phyloP scores from a whole-genome alignment of 2,329 filamentous ascomycete genomes.

The Talaromyces funiculosus region DNA sequence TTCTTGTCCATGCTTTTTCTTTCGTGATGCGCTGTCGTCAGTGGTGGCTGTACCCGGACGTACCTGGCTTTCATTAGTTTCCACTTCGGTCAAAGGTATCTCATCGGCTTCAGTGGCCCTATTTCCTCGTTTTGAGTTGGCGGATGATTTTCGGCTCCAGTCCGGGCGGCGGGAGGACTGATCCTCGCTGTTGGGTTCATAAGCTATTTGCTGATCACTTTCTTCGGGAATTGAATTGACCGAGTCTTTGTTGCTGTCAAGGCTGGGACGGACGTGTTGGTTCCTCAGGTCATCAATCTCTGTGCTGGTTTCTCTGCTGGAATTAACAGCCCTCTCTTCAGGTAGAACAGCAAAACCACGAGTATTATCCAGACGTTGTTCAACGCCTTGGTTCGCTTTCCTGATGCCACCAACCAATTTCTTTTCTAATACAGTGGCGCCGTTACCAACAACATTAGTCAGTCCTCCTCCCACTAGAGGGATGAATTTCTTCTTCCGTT shows the following conservation, averaged over 20 bases:
- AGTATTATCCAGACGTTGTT: constrained; percentile 30
- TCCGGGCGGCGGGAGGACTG: constrained; percentile 21
- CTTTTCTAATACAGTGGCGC: constrained; percentile 42
- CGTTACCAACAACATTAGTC: constrained; percentile 45
- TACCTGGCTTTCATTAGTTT: constrained; percentile 7
- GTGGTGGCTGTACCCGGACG: constrained; percentile 5
- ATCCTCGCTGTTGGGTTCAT: neutral
- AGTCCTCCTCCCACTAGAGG: constrained; percentile 48
- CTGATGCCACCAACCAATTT: constrained; percentile 40
- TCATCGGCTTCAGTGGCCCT: constrained; percentile 26
- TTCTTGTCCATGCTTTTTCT: constrained; percentile 23
- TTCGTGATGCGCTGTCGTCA: constrained; percentile 7
- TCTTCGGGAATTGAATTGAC: neutral
- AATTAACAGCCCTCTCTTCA: neutral
- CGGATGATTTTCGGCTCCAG: constrained; percentile 30
- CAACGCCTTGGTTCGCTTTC: constrained; percentile 34
- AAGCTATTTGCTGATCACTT: neutral
- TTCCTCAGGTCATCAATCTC: constrained; percentile 5
- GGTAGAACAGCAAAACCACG: constrained; percentile 27
- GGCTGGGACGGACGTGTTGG: constrained; percentile 9
- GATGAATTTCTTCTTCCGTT: constrained; percentile 30
- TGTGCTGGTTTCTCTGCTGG: constrained; percentile 3
- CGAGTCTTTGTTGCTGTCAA: constrained; percentile 7
- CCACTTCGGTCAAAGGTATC: constrained; percentile 29
- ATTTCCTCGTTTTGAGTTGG: constrained; percentile 24